Conservation (phyloP, 2,329 filamentous ascomycete species). For the Xylariaceae sp. region DNA sequence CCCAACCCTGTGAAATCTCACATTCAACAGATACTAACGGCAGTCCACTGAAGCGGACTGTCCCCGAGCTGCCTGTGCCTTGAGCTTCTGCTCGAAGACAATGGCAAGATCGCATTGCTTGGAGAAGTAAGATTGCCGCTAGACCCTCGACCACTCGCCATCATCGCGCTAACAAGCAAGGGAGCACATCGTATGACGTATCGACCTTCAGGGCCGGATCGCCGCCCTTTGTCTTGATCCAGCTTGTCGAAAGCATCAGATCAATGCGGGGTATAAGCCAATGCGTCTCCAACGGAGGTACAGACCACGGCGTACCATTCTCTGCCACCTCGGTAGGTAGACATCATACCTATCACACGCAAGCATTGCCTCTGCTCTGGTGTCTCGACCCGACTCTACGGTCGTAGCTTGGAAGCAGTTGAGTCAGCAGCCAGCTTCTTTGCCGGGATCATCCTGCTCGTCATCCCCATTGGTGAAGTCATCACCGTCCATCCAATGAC, state of each 20-base stretch:
- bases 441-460: slow-evolving; percentile 14
- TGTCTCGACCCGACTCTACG: not conserved
- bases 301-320: not conserved
- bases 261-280: slow-evolving; percentile 22
- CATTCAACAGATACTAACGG: not conserved
- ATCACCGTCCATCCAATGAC: slow-evolving; percentile 20
- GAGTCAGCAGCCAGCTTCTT: slow-evolving; percentile 16
- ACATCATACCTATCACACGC: not conserved
- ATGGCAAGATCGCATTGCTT: not conserved
- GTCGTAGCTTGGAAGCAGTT: not conserved
- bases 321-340: too few relatives aligned
- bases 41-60: not conserved
- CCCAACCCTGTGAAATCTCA: not conserved
- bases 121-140: not conserved
- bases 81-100: not conserved
- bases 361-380: not conserved
- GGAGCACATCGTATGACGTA: slow-evolving; percentile 3
- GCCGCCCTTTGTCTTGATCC: slow-evolving; percentile 20
- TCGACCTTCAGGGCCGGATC: slow-evolving; percentile 16
- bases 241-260: slow-evolving; percentile 14
- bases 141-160: not conserved
- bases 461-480: slow-evolving; percentile 26
- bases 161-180: not conserved
- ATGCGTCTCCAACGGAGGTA: too few relatives aligned
- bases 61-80: not conserved